These are phyloP conservation scores for Yarrowia bubula DNA, from an alignment of 805 yeast genomes.

Conservation along the genomic window DNA sequence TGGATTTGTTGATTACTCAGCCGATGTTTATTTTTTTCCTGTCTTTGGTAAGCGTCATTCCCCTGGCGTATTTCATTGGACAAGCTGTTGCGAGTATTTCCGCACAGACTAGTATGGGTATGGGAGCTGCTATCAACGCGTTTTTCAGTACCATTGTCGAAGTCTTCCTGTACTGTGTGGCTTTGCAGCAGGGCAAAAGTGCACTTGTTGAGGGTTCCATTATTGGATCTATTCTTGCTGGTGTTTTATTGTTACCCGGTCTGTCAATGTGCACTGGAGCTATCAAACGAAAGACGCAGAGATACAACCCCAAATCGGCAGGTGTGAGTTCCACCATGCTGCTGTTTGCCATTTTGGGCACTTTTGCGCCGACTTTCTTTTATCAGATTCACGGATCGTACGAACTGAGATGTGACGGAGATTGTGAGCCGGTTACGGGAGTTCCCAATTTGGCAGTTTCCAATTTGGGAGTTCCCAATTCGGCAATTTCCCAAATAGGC, in stretches of 20 bases:
- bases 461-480: no score
- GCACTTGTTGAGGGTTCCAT: constrained; percentile 91
- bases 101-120: constrained; percentile 98
- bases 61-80: constrained; percentile 94
- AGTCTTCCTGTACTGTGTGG: constrained; percentile 87
- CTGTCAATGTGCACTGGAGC: constrained; percentile 98
- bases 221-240: constrained; percentile 91
- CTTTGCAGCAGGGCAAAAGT: constrained; percentile 80
- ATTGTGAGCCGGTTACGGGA: not conserved
- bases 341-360: constrained; percentile 81
- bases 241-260: constrained; percentile 88
- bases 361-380: constrained; percentile 88
- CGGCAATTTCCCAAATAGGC: no score
- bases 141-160: constrained; percentile 96
- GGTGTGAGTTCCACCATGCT: constrained; percentile 97
- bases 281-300: constrained; percentile 81
- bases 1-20: constrained; percentile 51
- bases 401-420: constrained; percentile 61
- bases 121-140: constrained; percentile 97
- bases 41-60: constrained; percentile 81
- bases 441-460: no score
- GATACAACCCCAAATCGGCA: constrained; percentile 94
- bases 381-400: constrained; percentile 88
- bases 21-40: constrained; percentile 67
- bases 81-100: constrained; percentile 99